Evolutionary conservation across 2,329 filamentous ascomycete species (phyloP).

Genomic region (Ceratocystiopsis sp.): DNA sequence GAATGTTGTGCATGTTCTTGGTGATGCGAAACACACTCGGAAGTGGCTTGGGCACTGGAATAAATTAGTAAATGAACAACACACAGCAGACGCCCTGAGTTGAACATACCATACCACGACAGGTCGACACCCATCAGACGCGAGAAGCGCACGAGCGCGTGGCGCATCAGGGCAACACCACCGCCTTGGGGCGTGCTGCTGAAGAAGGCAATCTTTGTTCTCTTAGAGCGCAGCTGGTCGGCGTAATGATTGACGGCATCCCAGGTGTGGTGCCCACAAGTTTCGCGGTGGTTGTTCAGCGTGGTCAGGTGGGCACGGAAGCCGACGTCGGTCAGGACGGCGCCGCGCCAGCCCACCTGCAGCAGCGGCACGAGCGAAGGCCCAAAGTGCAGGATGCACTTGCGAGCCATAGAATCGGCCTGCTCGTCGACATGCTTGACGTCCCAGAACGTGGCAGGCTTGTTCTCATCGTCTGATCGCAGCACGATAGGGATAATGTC

Average conservation of each 20-base stretch:
- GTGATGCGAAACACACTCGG: constrained; percentile 69
- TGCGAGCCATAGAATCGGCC: constrained; percentile 65
- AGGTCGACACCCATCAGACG: constrained; percentile 49
- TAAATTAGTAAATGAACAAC: constrained; percentile 4
- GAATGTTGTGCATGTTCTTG: constrained; percentile 78
- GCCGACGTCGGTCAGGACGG: constrained; percentile 53
- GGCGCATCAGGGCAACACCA: constrained; percentile 67
- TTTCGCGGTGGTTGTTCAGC: constrained; percentile 40
- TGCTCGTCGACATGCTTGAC: constrained; percentile 57
- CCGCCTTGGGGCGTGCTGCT: constrained; percentile 69
- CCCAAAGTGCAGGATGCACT: constrained; percentile 62
- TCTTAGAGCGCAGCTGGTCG: constrained; percentile 41
- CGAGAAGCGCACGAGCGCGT: constrained; percentile 58
- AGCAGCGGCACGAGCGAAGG: constrained; percentile 54
- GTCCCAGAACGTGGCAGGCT: constrained; percentile 29
- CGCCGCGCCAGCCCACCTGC: constrained; percentile 47
- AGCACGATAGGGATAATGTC: constrained; percentile 61
- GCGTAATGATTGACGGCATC: constrained; percentile 45
- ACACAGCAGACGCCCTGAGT: constrained; percentile 5
- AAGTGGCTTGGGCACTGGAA: constrained; percentile 55
- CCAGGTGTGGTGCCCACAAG: constrained; percentile 48
- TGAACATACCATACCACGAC: constrained; percentile 45
- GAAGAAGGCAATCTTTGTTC: constrained; percentile 60
- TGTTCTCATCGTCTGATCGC: constrained; percentile 26
- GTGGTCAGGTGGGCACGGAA: constrained; percentile 43